Evolutionary conservation across 805 yeast genomes (phyloP).

Genomic region (Kodamaea jinghongensis): DNA sequence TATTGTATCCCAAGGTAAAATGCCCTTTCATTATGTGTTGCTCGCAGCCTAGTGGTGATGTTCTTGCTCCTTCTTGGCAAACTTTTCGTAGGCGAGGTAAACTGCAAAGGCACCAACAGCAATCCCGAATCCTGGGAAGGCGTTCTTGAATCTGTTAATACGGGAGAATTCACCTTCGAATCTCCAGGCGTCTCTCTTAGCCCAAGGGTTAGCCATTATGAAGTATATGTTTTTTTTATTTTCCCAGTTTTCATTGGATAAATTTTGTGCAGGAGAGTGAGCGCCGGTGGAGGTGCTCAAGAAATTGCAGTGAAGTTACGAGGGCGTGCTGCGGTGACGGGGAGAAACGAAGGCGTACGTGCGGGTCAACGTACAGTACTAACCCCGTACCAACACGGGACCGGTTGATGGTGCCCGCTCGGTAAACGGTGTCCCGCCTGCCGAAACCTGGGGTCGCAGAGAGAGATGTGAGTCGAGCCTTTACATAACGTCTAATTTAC

Average conservation of each 20-base stretch:
- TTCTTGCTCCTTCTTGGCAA: conserved; percentile 33
- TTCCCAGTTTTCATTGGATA: conserved; percentile 7
- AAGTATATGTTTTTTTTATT: conserved; percentile 1
- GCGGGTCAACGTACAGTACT: too few relatives aligned
- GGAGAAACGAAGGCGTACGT: too few relatives aligned
- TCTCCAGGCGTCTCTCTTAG: conserved; percentile 84
- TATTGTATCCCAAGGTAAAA: too few relatives aligned
- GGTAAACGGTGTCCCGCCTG: too few relatives aligned
- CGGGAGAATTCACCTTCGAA: conserved; percentile 78
- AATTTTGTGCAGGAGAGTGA: neutral
- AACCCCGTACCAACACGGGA: too few relatives aligned
- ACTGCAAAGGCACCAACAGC: conserved; percentile 74
- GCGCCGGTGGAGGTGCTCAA: neutral
- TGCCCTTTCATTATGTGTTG: too few relatives aligned
- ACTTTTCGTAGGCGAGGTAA: conserved; percentile 61
- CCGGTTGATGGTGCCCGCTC: too few relatives aligned
- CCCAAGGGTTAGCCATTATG: conserved; percentile 26
- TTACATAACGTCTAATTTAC: neutral
- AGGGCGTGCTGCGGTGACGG: too few relatives aligned
- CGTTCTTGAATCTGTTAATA: conserved; percentile 61
- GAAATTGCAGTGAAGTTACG: too few relatives aligned
- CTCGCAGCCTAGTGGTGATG: conserved; percentile 24
- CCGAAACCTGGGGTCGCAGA: too few relatives aligned
- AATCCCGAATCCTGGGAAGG: conserved; percentile 78
- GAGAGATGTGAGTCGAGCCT: too few relatives aligned